Evolutionary conservation across 495 filamentous ascomycete genomes (phyloP).

Genomic region (Daldinia loculata): DNA sequence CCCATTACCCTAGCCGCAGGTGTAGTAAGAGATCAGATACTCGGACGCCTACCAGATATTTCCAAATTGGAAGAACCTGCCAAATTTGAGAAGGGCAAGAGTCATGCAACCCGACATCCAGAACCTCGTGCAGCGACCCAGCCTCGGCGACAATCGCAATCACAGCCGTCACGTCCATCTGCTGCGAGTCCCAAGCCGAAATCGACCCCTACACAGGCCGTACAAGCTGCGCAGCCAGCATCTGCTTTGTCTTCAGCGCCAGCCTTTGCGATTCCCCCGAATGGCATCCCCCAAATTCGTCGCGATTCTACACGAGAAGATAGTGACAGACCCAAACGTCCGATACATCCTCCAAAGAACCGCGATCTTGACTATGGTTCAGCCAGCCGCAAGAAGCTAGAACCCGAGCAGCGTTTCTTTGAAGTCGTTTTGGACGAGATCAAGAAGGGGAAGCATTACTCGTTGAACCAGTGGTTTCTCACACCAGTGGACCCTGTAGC

Average conservation of each 20-base stretch:
- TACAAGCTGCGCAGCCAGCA: conserved; percentile 39
- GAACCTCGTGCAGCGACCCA: conserved; percentile 55
- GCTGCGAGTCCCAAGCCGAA: conserved; percentile 53
- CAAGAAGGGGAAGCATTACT: conserved; percentile 73
- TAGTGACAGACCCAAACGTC: conserved; percentile 84
- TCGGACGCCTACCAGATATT: conserved; percentile 64
- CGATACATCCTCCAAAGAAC: conserved; percentile 88
- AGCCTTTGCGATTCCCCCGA: conserved; percentile 82
- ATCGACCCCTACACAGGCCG: conserved; percentile 32
- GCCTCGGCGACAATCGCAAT: conserved; percentile 55
- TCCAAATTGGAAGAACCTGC: conserved; percentile 56
- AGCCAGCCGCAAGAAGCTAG: conserved; percentile 87
- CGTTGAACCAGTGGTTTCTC: conserved; percentile 74
- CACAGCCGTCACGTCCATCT: conserved; percentile 44
- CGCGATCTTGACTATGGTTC: conserved; percentile 86
- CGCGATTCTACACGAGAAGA: conserved; percentile 82
- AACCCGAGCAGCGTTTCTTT: conserved; percentile 89
- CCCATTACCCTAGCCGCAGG: conserved; percentile 69
- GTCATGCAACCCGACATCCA: conserved; percentile 58
- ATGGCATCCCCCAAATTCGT: conserved; percentile 90
- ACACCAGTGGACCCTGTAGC: conserved; percentile 91
- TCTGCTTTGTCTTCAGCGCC: conserved; percentile 53
- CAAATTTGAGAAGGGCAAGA: conserved; percentile 64
- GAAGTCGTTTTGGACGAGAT: conserved; percentile 82
- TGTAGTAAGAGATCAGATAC: conserved; percentile 67